Evolutionary conservation across 225 moss, liverwort and hornwort species (phyloP), one percentile per base, ranked within the genome.

Genomic region (Thuidium tamariscinum): DNA sequence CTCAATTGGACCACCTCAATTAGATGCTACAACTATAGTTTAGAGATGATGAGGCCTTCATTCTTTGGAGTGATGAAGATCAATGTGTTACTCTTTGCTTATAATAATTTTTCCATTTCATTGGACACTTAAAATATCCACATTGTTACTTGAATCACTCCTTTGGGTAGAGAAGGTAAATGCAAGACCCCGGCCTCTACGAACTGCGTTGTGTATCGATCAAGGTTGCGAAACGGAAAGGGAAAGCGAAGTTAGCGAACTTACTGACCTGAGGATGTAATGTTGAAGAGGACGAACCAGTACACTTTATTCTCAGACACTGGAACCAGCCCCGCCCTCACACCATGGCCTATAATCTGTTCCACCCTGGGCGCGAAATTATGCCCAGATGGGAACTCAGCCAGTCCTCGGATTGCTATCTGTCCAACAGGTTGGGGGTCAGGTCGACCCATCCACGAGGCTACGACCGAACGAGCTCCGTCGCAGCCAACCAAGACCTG

Each of bases 401-500:
- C 56, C 32, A 93, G 23, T 36, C 93, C 93, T 64, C 93, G 78
- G 21, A 89, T 93, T 62, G 91, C 93, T 27, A 87, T 86, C 69
- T 93, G 92, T 39, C 93, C 92, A 54, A 93, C 92, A 88, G 89
- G 79, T 78, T 67, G 88, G 4, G 93, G 92, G 59, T 92, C 90
- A 67, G 87, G 49, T 13, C 85, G 83, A 61, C 93, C 93, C 87
- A 92, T 91, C 88, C 87, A 93, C 27, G 90, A 88, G 46, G 89
- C 88, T 26, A 93, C 91, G 23, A 91, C 88, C 23, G 93, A 92
- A 55, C 89, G 88, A 89, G 83, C 92, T 16, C 93, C 93, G 20
- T 93, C 93, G 79, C 93, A 93, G 74, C 93, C 93, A 80, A 93
- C 85, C 89, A 93, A 85, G 32, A 93, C 93, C 93, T 93, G 87